Percentiles rank a stretch among this genome's conserved stretches.
phyloP scores from a whole-genome alignment of 768 basidiomycete genomes.

The Agrocybe chaxingu region DNA sequence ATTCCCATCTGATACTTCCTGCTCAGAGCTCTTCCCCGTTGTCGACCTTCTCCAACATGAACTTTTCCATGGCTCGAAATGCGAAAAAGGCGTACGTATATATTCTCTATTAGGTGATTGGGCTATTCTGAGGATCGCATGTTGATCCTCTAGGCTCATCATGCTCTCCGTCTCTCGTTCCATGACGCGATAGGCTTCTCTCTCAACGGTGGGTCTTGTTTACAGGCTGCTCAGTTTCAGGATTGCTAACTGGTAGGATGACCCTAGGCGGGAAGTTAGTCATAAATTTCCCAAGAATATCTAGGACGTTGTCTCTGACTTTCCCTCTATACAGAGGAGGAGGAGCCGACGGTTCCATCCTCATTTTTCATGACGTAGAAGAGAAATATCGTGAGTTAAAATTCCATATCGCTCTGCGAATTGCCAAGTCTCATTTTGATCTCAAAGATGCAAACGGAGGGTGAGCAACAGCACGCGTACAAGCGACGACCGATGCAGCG shows the following conservation, averaged over 20 bases:
- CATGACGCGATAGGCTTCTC: constrained; percentile 17
- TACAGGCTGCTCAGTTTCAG: too few species aligned
- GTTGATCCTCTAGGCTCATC: constrained; percentile 5
- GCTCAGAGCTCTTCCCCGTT: constrained; percentile 12
- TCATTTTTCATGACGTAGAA: constrained; percentile 23
- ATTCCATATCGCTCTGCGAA: neutral
- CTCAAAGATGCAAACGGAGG: constrained; percentile 14
- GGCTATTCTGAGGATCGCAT: too few species aligned
- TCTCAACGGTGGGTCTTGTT: constrained; percentile 12
- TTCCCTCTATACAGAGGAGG: constrained; percentile 13
- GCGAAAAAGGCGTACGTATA: constrained; percentile 27
- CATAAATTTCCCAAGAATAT: neutral
- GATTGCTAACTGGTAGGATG: too few species aligned
- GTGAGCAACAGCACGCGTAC: constrained; percentile 5
- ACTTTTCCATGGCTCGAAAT: constrained; percentile 29
- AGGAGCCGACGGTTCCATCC: constrained; percentile 28
- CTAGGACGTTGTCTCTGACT: too few species aligned
- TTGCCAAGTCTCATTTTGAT: neutral
- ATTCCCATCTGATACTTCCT: neutral
- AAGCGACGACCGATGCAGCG: neutral
- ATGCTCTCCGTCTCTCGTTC: constrained; percentile 16
- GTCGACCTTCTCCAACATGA: constrained; percentile 25
- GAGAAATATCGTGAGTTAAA: constrained; percentile 16
- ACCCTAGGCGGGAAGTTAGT: constrained; percentile 6
- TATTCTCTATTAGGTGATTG: neutral